Percentiles rank a stretch among this genome's conserved stretches.
Evolutionary conservation across 2,329 filamentous ascomycete species (phyloP).

Genomic region (Colletotrichum somersetense): DNA sequence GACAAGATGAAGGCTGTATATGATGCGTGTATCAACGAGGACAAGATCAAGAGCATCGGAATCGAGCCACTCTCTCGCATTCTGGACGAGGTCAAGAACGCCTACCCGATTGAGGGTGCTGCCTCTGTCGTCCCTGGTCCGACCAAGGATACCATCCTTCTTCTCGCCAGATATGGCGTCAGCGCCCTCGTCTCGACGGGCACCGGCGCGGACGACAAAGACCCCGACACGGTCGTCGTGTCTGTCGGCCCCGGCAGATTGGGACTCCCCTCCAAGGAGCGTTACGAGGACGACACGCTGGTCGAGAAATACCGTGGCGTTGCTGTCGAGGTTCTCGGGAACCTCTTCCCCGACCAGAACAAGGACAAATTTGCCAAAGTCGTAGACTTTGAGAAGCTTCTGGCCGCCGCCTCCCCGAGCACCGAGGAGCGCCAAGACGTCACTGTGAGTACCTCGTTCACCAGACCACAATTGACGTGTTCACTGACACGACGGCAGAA

Average conservation of each 20-base stretch:
- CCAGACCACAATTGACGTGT: neutral
- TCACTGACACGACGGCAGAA: constrained; percentile 53
- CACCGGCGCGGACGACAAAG: constrained; percentile 58
- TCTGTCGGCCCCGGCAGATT: constrained; percentile 60
- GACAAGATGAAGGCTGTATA: constrained; percentile 74
- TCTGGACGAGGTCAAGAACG: constrained; percentile 56
- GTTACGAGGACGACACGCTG: constrained; percentile 68
- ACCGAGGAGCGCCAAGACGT: constrained; percentile 71
- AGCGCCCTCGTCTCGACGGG: constrained; percentile 52
- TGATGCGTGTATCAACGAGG: constrained; percentile 74
- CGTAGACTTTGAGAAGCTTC: constrained; percentile 71
- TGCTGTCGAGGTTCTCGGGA: constrained; percentile 44
- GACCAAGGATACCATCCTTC: constrained; percentile 58
- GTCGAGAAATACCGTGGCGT: constrained; percentile 62
- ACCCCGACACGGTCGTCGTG: constrained; percentile 54
- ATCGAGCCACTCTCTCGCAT: constrained; percentile 67
- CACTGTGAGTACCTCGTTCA: constrained; percentile 54
- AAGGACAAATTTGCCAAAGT: constrained; percentile 57
- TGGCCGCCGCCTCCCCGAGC: constrained; percentile 70
- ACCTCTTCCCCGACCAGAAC: constrained; percentile 52
- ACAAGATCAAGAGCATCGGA: constrained; percentile 66
- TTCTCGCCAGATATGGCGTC: constrained; percentile 61
- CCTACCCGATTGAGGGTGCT: constrained; percentile 44
- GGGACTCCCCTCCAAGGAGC: constrained; percentile 72
- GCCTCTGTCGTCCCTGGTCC: constrained; percentile 46